Percentiles rank a stretch among this genome's conserved stretches.
phyloP scores from a whole-genome alignment of 257 asterid genomes.

The Solanum bulbocastanum region DNA sequence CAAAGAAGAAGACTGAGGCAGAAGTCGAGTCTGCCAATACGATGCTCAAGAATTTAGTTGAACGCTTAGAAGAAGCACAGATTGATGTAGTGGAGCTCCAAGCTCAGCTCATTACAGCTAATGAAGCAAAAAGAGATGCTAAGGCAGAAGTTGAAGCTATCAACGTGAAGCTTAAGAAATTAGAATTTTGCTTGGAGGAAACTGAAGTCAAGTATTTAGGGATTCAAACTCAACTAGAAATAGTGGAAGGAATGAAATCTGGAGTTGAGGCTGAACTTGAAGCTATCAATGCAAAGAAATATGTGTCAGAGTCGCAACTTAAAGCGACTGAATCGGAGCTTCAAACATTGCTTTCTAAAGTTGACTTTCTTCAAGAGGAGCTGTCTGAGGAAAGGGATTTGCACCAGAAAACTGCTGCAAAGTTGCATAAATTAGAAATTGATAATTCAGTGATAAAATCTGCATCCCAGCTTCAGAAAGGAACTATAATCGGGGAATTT shows the following conservation, averaged over 20 bases:
- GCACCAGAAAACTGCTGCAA: conserved; percentile 43
- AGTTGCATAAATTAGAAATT: conserved; percentile 27
- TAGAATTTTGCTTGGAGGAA: conserved; percentile 33
- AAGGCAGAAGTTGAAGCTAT: conserved; percentile 30
- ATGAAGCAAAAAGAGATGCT: conserved; percentile 37
- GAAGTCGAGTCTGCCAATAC: neutral
- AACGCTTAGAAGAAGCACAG: conserved; percentile 36
- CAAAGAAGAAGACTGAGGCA: neutral
- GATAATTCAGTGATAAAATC: conserved; percentile 41
- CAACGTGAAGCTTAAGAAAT: conserved; percentile 26
- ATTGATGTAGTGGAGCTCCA: conserved; percentile 26
- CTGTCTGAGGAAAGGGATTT: conserved; percentile 26
- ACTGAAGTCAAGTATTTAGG: conserved; percentile 26
- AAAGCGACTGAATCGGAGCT: conserved; percentile 28
- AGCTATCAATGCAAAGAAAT: conserved; percentile 15
- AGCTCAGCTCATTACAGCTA: conserved; percentile 32
- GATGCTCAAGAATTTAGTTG: conserved; percentile 37
- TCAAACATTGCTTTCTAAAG: conserved; percentile 28
- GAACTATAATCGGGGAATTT: conserved; percentile 39
- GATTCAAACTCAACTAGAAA: conserved; percentile 30
- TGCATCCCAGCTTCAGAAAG: conserved; percentile 32
- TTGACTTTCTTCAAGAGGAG: conserved; percentile 28
- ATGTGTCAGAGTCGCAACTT: conserved; percentile 36
- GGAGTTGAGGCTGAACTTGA: conserved; percentile 5
- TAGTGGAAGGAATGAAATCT: conserved; percentile 19